phyloP scores from a whole-genome alignment of 352 stramenopile genomes.

The Globisporangium splendens region DNA sequence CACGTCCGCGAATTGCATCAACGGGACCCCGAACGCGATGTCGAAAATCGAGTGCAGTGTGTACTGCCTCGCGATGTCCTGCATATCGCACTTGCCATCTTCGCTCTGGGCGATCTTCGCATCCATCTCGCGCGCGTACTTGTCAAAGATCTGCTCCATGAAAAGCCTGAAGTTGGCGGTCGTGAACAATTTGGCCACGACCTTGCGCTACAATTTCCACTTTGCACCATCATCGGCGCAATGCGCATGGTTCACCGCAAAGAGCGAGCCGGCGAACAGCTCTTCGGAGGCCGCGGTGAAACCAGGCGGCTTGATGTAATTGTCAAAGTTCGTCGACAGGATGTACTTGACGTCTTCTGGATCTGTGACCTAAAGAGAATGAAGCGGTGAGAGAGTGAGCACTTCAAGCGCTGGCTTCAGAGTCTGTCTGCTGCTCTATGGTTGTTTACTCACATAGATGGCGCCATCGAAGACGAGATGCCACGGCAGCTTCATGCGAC shows the following conservation, averaged over 20 bases:
- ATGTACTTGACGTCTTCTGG: constrained; percentile 60
- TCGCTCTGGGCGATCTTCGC: neutral
- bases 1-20: constrained; percentile 26
- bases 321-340: constrained; percentile 52
- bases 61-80: constrained; percentile 41
- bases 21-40: constrained; percentile 41
- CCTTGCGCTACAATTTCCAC: constrained; percentile 75
- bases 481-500: constrained; percentile 66
- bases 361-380: constrained; percentile 31
- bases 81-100: constrained; percentile 34
- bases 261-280: constrained; percentile 63
- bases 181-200: constrained; percentile 84
- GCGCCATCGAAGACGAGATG: constrained; percentile 57
- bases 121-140: constrained; percentile 28
- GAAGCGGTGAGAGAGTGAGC: neutral
- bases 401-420: neutral
- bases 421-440: neutral
- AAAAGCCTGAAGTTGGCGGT: constrained; percentile 47
- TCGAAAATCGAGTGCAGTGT: constrained; percentile 59
- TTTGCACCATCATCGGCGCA: constrained; percentile 39
- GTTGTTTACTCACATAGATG: constrained; percentile 33
- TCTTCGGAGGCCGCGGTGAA: constrained; percentile 62
- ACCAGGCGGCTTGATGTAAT: constrained; percentile 65
- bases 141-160: constrained; percentile 39
- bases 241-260: constrained; percentile 55